Percentiles rank a stretch among this genome's conserved stretches.
phyloP scores from a whole-genome alignment of 768 basidiomycete species.

The Auricularia heimuer region DNA sequence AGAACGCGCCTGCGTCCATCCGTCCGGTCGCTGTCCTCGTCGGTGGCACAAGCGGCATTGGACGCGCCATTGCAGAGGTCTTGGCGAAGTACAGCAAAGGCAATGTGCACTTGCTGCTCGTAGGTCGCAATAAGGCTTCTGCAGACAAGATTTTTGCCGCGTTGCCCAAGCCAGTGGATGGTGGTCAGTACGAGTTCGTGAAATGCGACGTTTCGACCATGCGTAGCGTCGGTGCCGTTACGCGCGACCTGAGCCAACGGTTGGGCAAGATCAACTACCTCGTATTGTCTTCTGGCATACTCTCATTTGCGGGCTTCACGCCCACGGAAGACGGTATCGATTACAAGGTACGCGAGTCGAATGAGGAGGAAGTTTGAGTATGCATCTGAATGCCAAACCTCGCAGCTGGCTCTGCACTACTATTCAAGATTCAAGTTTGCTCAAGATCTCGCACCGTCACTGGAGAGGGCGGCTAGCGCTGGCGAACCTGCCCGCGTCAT shows the following conservation, averaged over 20 bases:
- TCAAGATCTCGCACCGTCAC: conserved; percentile 33
- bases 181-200: conserved; percentile 20
- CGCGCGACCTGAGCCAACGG: conserved; percentile 4
- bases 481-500: conserved; percentile 24
- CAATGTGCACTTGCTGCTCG: conserved; percentile 13
- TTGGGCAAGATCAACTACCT: conserved; percentile 12
- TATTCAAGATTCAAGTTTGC: conserved; percentile 44
- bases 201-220: conserved; percentile 17
- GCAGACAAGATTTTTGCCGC: conserved; percentile 12
- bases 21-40: conserved; percentile 23
- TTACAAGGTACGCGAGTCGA: not conserved
- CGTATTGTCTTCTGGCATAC: conserved; percentile 4
- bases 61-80: conserved; percentile 2
- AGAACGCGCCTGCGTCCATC: conserved; percentile 11
- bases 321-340: conserved; percentile 12
- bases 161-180: conserved; percentile 7
- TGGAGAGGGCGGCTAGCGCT: conserved; percentile 33
- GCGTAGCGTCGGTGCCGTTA: conserved; percentile 8
- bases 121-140: conserved; percentile 10
- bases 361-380: not conserved
- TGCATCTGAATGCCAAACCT: not conserved
- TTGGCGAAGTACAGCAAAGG: conserved; percentile 8
- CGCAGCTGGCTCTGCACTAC: conserved; percentile 28
- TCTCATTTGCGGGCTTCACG: conserved; percentile 3
- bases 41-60: conserved; percentile 24